These are phyloP conservation scores for Acidiella bohemica DNA, from an alignment of 495 filamentous ascomycete genomes.

Conservation along the genomic window DNA sequence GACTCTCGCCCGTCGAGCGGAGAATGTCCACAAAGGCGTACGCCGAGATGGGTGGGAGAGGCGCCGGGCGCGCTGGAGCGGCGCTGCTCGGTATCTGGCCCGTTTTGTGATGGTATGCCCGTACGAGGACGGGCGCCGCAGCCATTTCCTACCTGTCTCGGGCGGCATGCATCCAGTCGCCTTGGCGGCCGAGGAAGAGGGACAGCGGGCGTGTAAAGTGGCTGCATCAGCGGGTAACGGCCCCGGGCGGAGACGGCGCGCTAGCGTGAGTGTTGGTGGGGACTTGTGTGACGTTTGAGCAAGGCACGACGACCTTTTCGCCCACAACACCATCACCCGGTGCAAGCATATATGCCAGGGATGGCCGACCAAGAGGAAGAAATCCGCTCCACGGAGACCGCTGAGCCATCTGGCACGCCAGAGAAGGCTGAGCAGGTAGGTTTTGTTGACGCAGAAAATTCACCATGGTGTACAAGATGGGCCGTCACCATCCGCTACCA, in stretches of 20 bases:
- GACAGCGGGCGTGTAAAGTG: too few species aligned
- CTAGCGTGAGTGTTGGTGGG: too few species aligned
- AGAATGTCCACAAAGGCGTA: constrained; percentile 51
- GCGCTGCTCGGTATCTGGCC: neutral
- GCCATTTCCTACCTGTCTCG: too few species aligned
- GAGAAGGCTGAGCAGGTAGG: constrained; percentile 3
- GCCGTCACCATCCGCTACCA: neutral
- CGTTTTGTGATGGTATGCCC: neutral
- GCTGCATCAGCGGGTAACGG: too few species aligned
- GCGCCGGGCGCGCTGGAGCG: neutral
- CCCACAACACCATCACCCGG: too few species aligned
- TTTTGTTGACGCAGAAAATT: neutral
- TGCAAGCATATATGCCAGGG: too few species aligned
- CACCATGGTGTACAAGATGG: neutral
- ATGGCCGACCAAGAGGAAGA: constrained; percentile 7
- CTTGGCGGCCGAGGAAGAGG: too few species aligned
- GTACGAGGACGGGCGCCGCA: neutral
- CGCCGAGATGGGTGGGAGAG: constrained; percentile 24
- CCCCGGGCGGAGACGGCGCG: too few species aligned
- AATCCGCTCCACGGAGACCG: constrained; percentile 2
- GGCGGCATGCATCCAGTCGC: too few species aligned
- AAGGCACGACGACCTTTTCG: too few species aligned
- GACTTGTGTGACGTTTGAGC: too few species aligned
- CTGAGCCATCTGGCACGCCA: neutral
- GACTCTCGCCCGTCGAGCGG: constrained; percentile 39